Conservation (phyloP, 1,284 basidiomycete genomes). For the Apiotrichum montevideense region DNA sequence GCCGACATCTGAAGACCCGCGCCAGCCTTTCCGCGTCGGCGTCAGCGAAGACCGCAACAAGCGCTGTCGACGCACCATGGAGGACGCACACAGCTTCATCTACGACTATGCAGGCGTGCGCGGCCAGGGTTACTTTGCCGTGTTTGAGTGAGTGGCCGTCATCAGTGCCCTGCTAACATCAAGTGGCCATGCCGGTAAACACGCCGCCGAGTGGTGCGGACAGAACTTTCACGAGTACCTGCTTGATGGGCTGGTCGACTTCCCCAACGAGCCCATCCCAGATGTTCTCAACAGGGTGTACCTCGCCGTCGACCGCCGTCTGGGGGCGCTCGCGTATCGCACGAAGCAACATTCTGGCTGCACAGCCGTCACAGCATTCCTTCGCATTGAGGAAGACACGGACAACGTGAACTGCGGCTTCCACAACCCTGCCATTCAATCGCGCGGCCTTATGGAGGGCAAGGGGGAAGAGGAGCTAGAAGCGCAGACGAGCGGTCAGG, state of each 20-base stretch:
- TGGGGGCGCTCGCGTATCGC: conserved; percentile 74
- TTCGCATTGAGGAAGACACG: conserved; percentile 66
- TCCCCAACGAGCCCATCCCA: conserved; percentile 58
- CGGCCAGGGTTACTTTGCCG: conserved; percentile 94
- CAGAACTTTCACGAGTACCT: conserved; percentile 78
- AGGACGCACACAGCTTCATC: conserved; percentile 93
- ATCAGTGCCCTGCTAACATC: conserved; percentile 6
- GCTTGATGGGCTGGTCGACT: conserved; percentile 44
- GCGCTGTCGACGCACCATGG: conserved; percentile 88
- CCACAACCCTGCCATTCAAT: conserved; percentile 32
- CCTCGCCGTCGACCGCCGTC: conserved; percentile 76
- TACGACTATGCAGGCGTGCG: conserved; percentile 84
- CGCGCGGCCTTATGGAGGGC: conserved; percentile 41
- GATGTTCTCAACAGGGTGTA: conserved; percentile 91
- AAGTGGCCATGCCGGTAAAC: conserved; percentile 90
- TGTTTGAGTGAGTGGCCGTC: conserved; percentile 63
- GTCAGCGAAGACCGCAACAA: conserved; percentile 78
- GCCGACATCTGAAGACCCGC: not conserved
- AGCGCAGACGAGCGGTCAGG: conserved; percentile 25
- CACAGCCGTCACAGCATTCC: conserved; percentile 93
- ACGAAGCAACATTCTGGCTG: conserved; percentile 94
- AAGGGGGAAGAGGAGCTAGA: conserved; percentile 46
- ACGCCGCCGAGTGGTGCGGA: conserved; percentile 98
- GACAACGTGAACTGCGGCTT: conserved; percentile 27
- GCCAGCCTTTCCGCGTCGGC: conserved; percentile 60